Base-by-base conservation (phyloP, 169 alveolate genomes). In the Plasmodium relictum region DNA sequence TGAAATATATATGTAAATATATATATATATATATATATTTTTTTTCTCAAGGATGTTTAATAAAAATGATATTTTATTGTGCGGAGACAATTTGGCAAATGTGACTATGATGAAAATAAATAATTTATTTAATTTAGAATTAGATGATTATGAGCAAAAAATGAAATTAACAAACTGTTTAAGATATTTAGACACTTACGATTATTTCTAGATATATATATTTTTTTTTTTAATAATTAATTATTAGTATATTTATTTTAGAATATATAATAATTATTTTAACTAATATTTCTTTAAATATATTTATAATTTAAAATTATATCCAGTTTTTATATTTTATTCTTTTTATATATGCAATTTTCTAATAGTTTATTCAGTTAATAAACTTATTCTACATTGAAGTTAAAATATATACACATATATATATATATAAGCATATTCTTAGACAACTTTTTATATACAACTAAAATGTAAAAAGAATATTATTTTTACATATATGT, bases 41-140 rank as follows among this genome's bases (percentile, higher is more conserved):
- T 68, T 52, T 9, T 24, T 44, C 26, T 48, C 18, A 52, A 80
- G 90, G 37, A 80, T 80, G 90, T 80, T 80, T 37, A 80, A 80
- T 48, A 45, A 68, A 37, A 69, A 80, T 37, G 90, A 80, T 24
- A 68, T 80, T 1, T 68, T 80, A 22, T 31, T 80, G 18, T 80
- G 90, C 45, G 90, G 90, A 68, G 90, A 80, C 45, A 80, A 68
- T 54, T 72, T 68, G 41, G 80, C 85, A 6, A 80, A 80, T 71
- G 73, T 80, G 6, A 66, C 83, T n/a, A 80, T 80, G 90, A 65
- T 68, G 58, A 80, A 80, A 68, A 68, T 80, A 68, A 80, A 68
- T 6, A 80, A 80, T 80, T 66, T 80, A 74, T 39, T 80, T 59
- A 58, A 80, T n/a, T 41, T 14, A 62, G 83, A 65, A 61, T 58